Conservation (phyloP, 2,329 filamentous ascomycete genomes). For the Arthrobotrys entomopaga region DNA sequence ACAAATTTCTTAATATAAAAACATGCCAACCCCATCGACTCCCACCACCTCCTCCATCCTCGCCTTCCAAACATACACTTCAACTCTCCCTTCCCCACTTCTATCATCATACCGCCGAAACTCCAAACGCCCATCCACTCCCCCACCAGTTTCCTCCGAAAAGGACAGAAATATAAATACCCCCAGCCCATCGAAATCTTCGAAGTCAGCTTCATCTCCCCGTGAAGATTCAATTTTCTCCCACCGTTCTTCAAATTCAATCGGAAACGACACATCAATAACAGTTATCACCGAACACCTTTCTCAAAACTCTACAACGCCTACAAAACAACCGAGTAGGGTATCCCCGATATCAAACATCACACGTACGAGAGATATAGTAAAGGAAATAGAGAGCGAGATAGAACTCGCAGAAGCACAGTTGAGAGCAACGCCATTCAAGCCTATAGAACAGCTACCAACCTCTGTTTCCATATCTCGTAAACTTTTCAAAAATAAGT, state of each 20-base stretch:
- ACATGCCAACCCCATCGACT: neutral
- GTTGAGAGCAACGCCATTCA: neutral
- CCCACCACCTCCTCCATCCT: conserved; percentile 23
- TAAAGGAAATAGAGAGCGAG: neutral
- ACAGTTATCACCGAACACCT: conserved; percentile 10
- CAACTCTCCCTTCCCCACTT: neutral
- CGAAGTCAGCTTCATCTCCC: too few species aligned
- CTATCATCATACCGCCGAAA: conserved; percentile 23
- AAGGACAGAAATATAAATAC: neutral
- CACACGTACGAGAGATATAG: neutral
- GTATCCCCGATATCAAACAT: too few species aligned
- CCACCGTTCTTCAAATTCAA: conserved; percentile 12
- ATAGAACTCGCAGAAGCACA: neutral
- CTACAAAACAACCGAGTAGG: neutral
- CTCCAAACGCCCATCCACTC: conserved; percentile 9
- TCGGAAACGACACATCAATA: neutral
- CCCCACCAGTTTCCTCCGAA: neutral
- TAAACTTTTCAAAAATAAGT: conserved; percentile 7
- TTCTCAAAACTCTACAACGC: neutral
- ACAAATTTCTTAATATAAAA: too few species aligned
- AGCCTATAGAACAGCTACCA: neutral
- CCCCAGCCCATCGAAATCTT: too few species aligned
- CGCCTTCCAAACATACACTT: conserved; percentile 5
- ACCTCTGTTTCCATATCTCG: conserved; percentile 14
- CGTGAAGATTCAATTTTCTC: neutral